Evolutionary conservation across 2,329 filamentous ascomycete genomes (phyloP).

Genomic region (Colletotrichum viniferum): DNA sequence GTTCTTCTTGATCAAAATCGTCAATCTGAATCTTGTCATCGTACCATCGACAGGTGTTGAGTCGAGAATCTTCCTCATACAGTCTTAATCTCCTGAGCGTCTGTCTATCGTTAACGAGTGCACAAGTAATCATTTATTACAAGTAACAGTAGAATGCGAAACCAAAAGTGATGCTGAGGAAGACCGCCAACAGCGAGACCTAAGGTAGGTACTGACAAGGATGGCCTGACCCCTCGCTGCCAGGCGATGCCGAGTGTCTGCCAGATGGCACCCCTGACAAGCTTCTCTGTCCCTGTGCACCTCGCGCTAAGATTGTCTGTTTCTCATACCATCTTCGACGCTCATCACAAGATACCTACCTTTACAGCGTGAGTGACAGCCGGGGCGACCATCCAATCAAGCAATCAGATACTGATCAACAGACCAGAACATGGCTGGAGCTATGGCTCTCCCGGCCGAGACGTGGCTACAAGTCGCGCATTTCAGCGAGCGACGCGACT

Average conservation of each 20-base stretch:
- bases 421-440: neutral
- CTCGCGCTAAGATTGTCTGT: neutral
- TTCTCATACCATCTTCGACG: neutral
- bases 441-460: neutral
- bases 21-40: too few species aligned
- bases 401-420: neutral
- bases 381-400: rapidly evolving
- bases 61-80: too few species aligned
- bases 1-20: too few species aligned
- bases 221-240: neutral
- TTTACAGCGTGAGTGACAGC: neutral
- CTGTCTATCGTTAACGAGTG: neutral
- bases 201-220: neutral
- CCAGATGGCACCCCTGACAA: rapidly evolving
- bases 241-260: rapidly evolving
- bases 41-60: too few species aligned
- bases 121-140: neutral
- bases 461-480: neutral
- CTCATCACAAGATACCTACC: neutral
- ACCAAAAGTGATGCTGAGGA: neutral
- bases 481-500: neutral
- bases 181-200: neutral
- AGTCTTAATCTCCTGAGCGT: neutral
- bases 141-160: neutral
- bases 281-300: neutral